These are phyloP conservation scores for Podaxis carcinomalis DNA, from an alignment of 768 basidiomycete species.

Conservation along the genomic window DNA sequence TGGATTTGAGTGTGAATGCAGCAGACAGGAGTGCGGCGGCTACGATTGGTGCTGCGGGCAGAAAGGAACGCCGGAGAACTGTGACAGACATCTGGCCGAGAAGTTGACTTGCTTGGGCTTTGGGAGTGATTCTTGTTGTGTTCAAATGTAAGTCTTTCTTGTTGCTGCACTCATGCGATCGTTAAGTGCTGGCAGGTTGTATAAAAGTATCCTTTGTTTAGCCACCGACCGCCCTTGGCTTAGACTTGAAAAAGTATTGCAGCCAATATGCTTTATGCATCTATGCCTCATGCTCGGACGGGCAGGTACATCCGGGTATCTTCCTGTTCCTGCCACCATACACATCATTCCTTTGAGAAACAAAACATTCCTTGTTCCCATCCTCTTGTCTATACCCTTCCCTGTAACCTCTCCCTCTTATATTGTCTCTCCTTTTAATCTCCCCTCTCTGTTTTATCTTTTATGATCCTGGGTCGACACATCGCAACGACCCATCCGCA, in stretches of 20 bases:
- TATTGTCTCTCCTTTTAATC: conserved; percentile 8
- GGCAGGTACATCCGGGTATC: not conserved
- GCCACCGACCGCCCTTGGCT: not conserved
- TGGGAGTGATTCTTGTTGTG: not conserved
- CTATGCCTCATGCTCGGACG: not conserved
- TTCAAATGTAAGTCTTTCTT: conserved; percentile 4
- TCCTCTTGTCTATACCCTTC: not conserved
- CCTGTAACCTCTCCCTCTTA: conserved; percentile 1
- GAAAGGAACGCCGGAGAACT: conserved; percentile 37
- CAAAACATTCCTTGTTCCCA: conserved; percentile 2
- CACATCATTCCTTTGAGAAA: not conserved
- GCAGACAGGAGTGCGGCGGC: conserved; percentile 39
- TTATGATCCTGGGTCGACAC: not conserved
- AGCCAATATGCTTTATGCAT: not conserved
- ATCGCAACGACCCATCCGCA: not conserved
- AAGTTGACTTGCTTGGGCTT: conserved; percentile 14
- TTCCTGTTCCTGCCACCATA: not conserved
- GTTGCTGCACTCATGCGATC: not conserved
- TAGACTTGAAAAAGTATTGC: not conserved
- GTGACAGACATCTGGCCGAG: conserved; percentile 43
- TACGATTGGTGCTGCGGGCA: conserved; percentile 21
- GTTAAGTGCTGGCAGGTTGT: not conserved
- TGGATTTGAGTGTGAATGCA: conserved; percentile 24
- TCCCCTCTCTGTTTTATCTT: conserved; percentile 9
- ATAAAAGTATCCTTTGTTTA: not conserved